Percentiles rank a stretch among this genome's conserved stretches.
Evolutionary conservation across 2,329 filamentous ascomycete species (phyloP).

Genomic region (Ophiostoma perfectum): DNA sequence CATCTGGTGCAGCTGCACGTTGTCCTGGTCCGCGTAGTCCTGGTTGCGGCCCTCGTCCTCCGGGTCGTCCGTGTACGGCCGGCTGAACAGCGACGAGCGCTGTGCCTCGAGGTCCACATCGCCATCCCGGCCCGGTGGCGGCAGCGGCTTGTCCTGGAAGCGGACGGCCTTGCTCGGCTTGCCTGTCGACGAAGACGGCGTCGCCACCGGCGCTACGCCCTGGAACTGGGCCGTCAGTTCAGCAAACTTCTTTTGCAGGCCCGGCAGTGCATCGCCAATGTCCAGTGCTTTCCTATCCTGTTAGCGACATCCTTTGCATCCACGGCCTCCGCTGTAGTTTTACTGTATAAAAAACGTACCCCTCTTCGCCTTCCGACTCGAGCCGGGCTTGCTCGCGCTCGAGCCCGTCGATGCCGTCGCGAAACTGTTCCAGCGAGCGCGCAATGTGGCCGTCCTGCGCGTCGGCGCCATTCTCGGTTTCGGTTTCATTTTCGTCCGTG

Average conservation of each 20-base stretch:
- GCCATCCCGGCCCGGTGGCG: conserved; percentile 43
- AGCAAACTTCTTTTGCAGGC: conserved; percentile 66
- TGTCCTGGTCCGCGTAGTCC: conserved; percentile 50
- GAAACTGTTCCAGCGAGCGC: conserved; percentile 79
- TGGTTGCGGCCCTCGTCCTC: conserved; percentile 42
- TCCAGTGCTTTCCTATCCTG: conserved; percentile 40
- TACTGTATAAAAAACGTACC: conserved; percentile 38
- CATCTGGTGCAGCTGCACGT: conserved; percentile 80
- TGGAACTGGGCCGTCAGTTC: conserved; percentile 78
- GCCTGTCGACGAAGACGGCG: conserved; percentile 7
- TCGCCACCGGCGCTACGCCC: conserved; percentile 44
- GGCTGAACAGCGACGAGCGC: conserved; percentile 38
- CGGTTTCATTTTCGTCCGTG: not conserved
- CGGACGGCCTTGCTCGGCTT: conserved; percentile 56
- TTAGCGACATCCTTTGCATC: not conserved
- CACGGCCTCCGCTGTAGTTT: too few species aligned
- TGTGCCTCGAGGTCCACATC: conserved; percentile 39
- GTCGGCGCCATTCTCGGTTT: conserved; percentile 36
- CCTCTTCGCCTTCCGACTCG: conserved; percentile 57
- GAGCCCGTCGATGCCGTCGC: conserved; percentile 68
- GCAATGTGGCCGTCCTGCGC: conserved; percentile 85
- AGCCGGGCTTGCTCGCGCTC: conserved; percentile 60
- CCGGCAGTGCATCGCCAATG: conserved; percentile 59
- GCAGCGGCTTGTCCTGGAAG: conserved; percentile 63
- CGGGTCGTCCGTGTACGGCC: conserved; percentile 67